Percentiles rank a stretch among this genome's conserved stretches.
Conservation (phyloP, 2,329 filamentous ascomycete genomes). For the Bipolaris bicolor region DNA sequence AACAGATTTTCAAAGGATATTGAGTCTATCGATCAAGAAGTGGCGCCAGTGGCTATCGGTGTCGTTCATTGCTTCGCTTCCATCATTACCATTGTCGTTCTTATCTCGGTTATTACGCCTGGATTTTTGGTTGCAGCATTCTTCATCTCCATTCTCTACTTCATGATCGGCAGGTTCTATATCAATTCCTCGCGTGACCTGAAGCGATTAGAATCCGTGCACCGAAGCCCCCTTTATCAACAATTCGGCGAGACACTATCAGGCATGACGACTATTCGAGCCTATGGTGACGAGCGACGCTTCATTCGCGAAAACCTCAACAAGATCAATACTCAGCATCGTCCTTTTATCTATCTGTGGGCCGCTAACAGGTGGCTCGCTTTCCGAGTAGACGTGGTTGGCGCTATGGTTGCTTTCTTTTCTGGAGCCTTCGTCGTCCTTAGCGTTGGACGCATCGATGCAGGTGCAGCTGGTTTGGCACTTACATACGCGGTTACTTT, state of each 20-base stretch:
- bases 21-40: slow-evolving; percentile 92
- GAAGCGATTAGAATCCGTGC: slow-evolving; percentile 91
- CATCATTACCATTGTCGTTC: slow-evolving; percentile 81
- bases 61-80: slow-evolving; percentile 70
- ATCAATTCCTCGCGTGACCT: slow-evolving; percentile 91
- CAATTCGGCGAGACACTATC: slow-evolving; percentile 96
- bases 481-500: slow-evolving; percentile 96
- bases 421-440: slow-evolving; percentile 88
- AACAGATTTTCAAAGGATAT: slow-evolving; percentile 99
- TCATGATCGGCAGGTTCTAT: slow-evolving; percentile 84
- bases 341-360: slow-evolving; percentile 96
- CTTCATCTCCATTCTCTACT: slow-evolving; percentile 84
- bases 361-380: slow-evolving; percentile 96
- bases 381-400: slow-evolving; percentile 87
- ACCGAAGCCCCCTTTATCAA: slow-evolving; percentile 93
- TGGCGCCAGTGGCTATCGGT: slow-evolving; percentile 87
- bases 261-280: slow-evolving; percentile 94
- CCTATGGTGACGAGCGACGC: slow-evolving; percentile 90
- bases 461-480: slow-evolving; percentile 90
- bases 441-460: slow-evolving; percentile 81
- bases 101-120: slow-evolving; percentile 89
- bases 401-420: slow-evolving; percentile 91
- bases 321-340: slow-evolving; percentile 87
- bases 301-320: slow-evolving; percentile 91
- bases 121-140: slow-evolving; percentile 85